Conservation (phyloP, 768 basidiomycete genomes). For the Leccinum longicurvipes region DNA sequence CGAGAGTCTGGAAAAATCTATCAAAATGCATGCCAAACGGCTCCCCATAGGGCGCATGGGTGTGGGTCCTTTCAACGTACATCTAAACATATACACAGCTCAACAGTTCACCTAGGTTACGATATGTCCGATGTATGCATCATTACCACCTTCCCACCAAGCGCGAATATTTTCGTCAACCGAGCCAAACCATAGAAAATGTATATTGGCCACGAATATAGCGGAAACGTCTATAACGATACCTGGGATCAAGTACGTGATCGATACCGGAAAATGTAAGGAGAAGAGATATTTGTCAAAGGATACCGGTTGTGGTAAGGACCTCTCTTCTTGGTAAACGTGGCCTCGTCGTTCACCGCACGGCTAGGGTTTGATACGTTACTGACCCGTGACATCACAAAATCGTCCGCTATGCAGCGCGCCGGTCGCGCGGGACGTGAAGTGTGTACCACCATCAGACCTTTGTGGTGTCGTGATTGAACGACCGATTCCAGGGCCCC, state of each 20-base stretch:
- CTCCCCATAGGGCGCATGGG: constrained; percentile 56
- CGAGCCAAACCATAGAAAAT: constrained; percentile 72
- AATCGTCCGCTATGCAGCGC: constrained; percentile 91
- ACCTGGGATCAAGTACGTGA: constrained; percentile 91
- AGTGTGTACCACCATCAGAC: constrained; percentile 33
- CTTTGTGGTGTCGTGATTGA: not conserved
- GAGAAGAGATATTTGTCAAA: constrained; percentile 83
- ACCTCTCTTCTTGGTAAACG: not conserved
- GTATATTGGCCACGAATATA: constrained; percentile 95
- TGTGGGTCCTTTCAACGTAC: constrained; percentile 34
- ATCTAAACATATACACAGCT: not conserved
- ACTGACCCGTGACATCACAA: constrained; percentile 75
- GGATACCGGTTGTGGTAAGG: constrained; percentile 62
- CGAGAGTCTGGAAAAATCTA: constrained; percentile 76
- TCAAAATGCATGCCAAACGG: constrained; percentile 63
- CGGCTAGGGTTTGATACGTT: constrained; percentile 81
- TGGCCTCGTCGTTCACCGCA: not conserved
- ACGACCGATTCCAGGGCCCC: constrained; percentile 46
- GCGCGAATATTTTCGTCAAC: constrained; percentile 70
- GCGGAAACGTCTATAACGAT: constrained; percentile 98
- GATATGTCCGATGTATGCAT: constrained; percentile 81
- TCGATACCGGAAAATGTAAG: constrained; percentile 95
- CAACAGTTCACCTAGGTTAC: constrained; percentile 48
- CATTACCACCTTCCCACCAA: constrained; percentile 76
- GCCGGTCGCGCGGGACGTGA: constrained; percentile 96